Evolutionary conservation across 306 rosid species (phyloP).

Genomic region (Prunus campanulata): DNA sequence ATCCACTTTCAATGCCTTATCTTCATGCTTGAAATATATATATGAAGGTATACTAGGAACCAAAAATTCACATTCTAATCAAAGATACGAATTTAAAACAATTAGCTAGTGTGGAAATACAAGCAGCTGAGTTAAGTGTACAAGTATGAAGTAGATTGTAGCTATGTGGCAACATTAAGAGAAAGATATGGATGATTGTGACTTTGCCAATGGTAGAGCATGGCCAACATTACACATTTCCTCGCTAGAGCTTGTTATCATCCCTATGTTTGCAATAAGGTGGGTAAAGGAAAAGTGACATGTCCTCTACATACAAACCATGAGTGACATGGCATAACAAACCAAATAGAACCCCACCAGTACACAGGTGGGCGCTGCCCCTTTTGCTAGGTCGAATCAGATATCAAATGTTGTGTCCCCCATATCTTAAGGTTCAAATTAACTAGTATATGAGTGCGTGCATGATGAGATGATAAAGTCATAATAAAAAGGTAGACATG

Average conservation of each 20-base stretch:
- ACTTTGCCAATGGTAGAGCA: conserved; percentile 16
- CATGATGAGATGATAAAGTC: too few species aligned
- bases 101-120: too few species aligned
- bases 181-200: conserved; percentile 26
- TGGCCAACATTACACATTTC: conserved; percentile 24
- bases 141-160: background rate
- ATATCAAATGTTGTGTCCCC: conserved; percentile 1
- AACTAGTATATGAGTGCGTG: too few species aligned
- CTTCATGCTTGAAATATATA: too few species aligned
- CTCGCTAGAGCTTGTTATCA: background rate
- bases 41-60: too few species aligned
- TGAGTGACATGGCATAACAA: background rate
- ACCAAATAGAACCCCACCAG: background rate
- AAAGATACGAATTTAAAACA: too few species aligned
- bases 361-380: background rate
- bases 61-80: too few species aligned
- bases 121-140: too few species aligned
- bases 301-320: conserved; percentile 26
- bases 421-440: too few species aligned
- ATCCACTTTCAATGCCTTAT: too few species aligned
- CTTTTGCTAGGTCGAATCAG: conserved; percentile 38
- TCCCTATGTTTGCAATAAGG: conserved; percentile 10
- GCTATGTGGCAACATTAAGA: background rate
- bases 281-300: conserved; percentile 43
- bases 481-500: too few species aligned